Evolutionary conservation across 169 alveolate genomes (phyloP).

Genomic region (Eimeria falciformis): DNA sequence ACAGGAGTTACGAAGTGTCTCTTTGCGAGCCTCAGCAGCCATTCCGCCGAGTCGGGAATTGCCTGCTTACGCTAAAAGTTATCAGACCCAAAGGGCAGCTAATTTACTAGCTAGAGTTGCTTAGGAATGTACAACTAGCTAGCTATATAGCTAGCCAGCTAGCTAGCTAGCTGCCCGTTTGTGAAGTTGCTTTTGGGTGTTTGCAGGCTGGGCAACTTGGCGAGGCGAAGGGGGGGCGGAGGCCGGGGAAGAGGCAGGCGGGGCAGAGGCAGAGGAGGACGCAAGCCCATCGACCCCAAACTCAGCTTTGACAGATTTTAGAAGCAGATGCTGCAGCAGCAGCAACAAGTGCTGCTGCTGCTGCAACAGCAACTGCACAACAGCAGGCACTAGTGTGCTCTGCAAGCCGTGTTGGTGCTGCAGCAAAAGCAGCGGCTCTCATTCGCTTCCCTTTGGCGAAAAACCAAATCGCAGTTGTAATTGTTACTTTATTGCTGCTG

Average conservation of each 20-base stretch:
- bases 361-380: not conserved
- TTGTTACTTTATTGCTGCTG: not conserved
- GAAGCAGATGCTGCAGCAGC: slow-evolving; percentile 26
- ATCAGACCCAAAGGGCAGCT: too few species aligned
- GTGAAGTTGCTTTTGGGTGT: not conserved
- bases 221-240: slow-evolving; percentile 22
- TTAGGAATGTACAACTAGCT: too few species aligned
- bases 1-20: too few species aligned
- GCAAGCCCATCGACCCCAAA: slow-evolving; percentile 41
- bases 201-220: not conserved
- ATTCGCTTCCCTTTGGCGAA: too few species aligned
- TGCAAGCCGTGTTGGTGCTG: too few species aligned
- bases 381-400: too few species aligned
- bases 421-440: too few species aligned
- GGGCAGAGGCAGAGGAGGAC: slow-evolving; percentile 64
- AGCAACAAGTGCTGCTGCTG: not conserved
- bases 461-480: too few species aligned
- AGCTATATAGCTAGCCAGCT: not conserved
- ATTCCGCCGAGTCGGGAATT: too few species aligned
- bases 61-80: too few species aligned
- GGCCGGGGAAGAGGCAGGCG: slow-evolving; percentile 47
- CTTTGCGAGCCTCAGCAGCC: too few species aligned
- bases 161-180: not conserved
- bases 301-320: slow-evolving; percentile 72
- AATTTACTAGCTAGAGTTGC: too few species aligned